Evolutionary conservation across 2,329 filamentous ascomycete genomes (phyloP).

Genomic region (Monosporascus sp.): DNA sequence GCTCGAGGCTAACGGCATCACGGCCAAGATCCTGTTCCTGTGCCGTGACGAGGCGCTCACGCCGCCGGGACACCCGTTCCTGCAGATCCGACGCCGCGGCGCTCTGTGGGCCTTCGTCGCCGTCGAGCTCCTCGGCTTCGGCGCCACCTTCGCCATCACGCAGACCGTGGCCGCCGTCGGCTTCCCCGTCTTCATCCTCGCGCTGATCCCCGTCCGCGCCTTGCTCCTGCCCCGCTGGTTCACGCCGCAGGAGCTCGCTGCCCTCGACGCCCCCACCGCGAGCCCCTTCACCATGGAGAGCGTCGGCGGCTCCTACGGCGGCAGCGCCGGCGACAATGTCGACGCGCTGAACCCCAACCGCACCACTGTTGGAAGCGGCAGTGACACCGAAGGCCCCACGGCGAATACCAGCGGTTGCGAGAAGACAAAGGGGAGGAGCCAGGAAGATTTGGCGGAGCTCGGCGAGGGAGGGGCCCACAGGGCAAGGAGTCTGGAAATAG

Average conservation of each 20-base stretch:
- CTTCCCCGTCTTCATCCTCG: constrained; percentile 69
- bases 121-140: constrained; percentile 66
- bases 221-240: constrained; percentile 60
- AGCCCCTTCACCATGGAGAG: constrained; percentile 73
- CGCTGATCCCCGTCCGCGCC: constrained; percentile 62
- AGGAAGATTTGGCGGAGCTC: constrained; percentile 32
- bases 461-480: constrained; percentile 21
- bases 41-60: constrained; percentile 60
- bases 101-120: constrained; percentile 69
- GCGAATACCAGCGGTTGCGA: constrained; percentile 2
- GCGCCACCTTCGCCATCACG: constrained; percentile 75
- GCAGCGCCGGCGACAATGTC: constrained; percentile 17
- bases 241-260: constrained; percentile 51
- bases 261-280: constrained; percentile 69
- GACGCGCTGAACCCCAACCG: constrained; percentile 2
- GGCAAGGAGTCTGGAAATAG: constrained; percentile 22
- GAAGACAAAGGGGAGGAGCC: constrained; percentile 17
- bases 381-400: neutral
- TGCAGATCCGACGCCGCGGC: constrained; percentile 51
- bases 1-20: constrained; percentile 72
- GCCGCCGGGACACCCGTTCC: constrained; percentile 52
- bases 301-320: constrained; percentile 58
- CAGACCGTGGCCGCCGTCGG: constrained; percentile 79
- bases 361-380: constrained; percentile 2
- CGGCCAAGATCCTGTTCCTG: constrained; percentile 67